phyloP scores from a whole-genome alignment of 768 basidiomycete genomes.

The Boletus sp. region DNA sequence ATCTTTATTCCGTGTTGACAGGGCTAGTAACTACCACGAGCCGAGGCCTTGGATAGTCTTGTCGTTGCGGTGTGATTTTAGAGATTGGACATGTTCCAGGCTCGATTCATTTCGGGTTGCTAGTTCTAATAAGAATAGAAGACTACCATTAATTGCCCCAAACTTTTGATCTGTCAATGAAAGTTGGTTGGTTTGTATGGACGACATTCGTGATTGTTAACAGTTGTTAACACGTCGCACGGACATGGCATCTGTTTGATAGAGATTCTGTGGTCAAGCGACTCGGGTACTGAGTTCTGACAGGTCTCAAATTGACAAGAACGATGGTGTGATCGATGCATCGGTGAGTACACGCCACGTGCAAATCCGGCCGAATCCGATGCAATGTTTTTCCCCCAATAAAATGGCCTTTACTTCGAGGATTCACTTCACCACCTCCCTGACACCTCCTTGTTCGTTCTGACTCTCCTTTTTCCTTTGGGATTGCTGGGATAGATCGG shows the following conservation, averaged over 20 bases:
- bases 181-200: neutral
- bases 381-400: conserved; percentile 24
- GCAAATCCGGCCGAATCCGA: conserved; percentile 27
- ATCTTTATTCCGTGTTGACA: neutral
- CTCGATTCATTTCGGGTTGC: neutral
- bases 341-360: conserved; percentile 21
- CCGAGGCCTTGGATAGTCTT: neutral
- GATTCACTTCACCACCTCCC: neutral
- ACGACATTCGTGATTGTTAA: neutral
- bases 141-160: neutral
- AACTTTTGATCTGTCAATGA: neutral
- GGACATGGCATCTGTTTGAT: neutral
- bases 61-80: neutral
- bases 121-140: neutral
- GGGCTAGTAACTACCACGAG: neutral
- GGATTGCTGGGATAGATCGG: conserved; percentile 7
- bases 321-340: too few relatives aligned
- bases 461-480: neutral
- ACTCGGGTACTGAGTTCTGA: too few relatives aligned
- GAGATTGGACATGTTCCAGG: neutral
- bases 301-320: too few relatives aligned
- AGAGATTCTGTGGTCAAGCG: too few relatives aligned
- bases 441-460: neutral
- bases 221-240: neutral
- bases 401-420: conserved; percentile 15